Conservation (phyloP, 2,329 filamentous ascomycete species). For the Blastomyces parvus region DNA sequence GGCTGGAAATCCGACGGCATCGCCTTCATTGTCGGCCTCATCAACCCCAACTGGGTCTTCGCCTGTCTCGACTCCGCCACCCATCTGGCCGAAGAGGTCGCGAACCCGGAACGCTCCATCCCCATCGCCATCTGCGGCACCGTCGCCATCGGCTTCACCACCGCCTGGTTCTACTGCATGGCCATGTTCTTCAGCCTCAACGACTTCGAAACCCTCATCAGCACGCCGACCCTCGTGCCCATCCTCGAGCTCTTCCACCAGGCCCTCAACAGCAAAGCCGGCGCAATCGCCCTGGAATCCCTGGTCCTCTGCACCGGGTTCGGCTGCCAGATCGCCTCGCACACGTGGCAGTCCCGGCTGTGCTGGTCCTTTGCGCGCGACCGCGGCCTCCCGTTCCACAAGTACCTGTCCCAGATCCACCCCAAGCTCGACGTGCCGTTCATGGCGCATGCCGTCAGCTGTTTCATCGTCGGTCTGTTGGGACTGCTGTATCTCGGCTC, state of each 20-base stretch:
- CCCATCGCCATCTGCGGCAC: slow-evolving; percentile 44
- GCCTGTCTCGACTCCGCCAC: slow-evolving; percentile 43
- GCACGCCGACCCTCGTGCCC: slow-evolving; percentile 37
- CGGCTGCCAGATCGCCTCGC: slow-evolving; percentile 39
- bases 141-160: slow-evolving; percentile 42
- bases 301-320: slow-evolving; percentile 41
- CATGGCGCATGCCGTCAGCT: slow-evolving; percentile 36
- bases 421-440: slow-evolving; percentile 37
- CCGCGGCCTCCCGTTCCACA: slow-evolving; percentile 38
- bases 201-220: slow-evolving; percentile 35
- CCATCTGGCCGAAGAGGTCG: slow-evolving; percentile 44
- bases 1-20: slow-evolving; percentile 41
- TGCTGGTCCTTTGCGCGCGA: slow-evolving; percentile 48
- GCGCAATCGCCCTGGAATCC: slow-evolving; percentile 39
- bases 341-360: slow-evolving; percentile 44
- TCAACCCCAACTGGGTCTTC: slow-evolving; percentile 44
- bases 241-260: slow-evolving; percentile 41
- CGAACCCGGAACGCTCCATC: slow-evolving; percentile 38
- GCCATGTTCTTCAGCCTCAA: slow-evolving; percentile 43
- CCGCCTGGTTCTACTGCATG: slow-evolving; percentile 41
- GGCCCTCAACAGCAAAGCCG: slow-evolving; percentile 34
- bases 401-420: slow-evolving; percentile 34
- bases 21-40: slow-evolving; percentile 44
- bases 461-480: slow-evolving; percentile 37
- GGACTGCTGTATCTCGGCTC: slow-evolving; percentile 41